Base-by-base conservation (phyloP, 2,329 filamentous ascomycete genomes). In the Geoglossum cookeanum region DNA sequence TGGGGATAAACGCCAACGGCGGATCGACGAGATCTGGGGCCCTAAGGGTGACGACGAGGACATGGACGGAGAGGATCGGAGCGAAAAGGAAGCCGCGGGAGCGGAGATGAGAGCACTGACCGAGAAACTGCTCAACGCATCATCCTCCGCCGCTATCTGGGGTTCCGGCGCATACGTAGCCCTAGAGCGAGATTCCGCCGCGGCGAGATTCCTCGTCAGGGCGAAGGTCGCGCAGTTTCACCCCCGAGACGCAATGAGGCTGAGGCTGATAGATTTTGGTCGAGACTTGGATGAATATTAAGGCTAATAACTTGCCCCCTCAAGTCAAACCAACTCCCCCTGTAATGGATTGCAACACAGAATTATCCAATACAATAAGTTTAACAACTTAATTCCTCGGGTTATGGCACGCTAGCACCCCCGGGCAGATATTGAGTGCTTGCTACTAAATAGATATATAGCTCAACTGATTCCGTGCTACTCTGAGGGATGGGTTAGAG, bases 141-240 rank as follows among this genome's bases (percentile, higher is more conserved):
- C 48, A n/a, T 35, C 33, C 29, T 57, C 44, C 8, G 32, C 13
- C 39, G 71, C 70, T 2, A 68, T 70, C 13, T 63, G 66, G 17
- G 63, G 64, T 22, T 65, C 66, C 7, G 69, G 70, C 27, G 70
- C 70, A 2, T 79, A 79, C 61, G 70, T 75, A 51, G 67, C 72
- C 30, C 63, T 79, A 17, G 64, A 70, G 32, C 68, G 70, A 37
- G 76, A 79, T 58, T 76, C 74, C 42, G 76, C 76, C 13, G 72
- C 73, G 15, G 73, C 74, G 5, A 68, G 76, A 48, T 78, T 78
- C 60, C 64, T 79, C 37, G 72, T 79, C 15, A 69, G 74, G 62
- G 74, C 75, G 9, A 79, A 76, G 63, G 72, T 79, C 58, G 76
- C 76, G 13, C 75, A 78, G 59, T 77, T 77, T 55, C 74, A 78